A percentile compares a stretch with the other conserved stretches of the same genome.
phyloP scores from a whole-genome alignment of 352 stramenopile species.

The Globisporangium cederbergense region DNA sequence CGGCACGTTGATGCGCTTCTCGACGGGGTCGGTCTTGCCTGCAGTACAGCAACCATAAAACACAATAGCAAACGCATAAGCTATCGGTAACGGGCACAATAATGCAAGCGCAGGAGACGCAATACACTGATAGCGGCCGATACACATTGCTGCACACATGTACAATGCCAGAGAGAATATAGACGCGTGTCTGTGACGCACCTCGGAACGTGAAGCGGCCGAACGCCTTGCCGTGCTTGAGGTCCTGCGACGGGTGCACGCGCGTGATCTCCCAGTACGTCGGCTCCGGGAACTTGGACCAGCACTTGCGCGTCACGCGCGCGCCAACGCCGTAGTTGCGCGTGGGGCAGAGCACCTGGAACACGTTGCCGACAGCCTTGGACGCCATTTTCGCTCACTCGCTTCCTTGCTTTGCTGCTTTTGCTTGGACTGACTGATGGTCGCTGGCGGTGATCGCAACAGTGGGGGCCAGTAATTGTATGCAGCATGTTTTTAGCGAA shows the following conservation, averaged over 20 bases:
- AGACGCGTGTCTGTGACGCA: conserved; percentile 24
- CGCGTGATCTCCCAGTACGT: conserved; percentile 84
- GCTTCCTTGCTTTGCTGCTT: neutral
- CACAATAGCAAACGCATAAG: neutral
- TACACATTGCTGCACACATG: neutral
- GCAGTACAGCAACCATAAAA: neutral
- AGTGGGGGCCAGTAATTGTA: conserved; percentile 1
- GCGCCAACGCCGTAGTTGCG: conserved; percentile 67
- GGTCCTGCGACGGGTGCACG: conserved; percentile 62
- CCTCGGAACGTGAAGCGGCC: conserved; percentile 78
- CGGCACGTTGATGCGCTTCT: conserved; percentile 76
- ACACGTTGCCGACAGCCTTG: conserved; percentile 63
- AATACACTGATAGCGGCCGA: neutral
- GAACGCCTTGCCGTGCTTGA: conserved; percentile 87
- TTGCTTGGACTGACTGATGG: conserved; percentile 7
- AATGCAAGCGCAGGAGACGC: neutral
- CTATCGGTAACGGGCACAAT: neutral
- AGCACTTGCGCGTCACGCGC: conserved; percentile 74
- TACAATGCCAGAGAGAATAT: neutral
- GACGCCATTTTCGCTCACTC: conserved; percentile 22
- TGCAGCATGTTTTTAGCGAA: conserved; percentile 11
- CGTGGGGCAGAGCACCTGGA: conserved; percentile 67
- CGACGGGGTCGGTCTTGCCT: conserved; percentile 66
- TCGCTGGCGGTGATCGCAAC: neutral
- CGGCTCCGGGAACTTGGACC: conserved; percentile 65